Percentiles rank a stretch among this genome's conserved stretches.
Conservation (phyloP, 2,329 filamentous ascomycete genomes). For the Dichotomopilus funicola region DNA sequence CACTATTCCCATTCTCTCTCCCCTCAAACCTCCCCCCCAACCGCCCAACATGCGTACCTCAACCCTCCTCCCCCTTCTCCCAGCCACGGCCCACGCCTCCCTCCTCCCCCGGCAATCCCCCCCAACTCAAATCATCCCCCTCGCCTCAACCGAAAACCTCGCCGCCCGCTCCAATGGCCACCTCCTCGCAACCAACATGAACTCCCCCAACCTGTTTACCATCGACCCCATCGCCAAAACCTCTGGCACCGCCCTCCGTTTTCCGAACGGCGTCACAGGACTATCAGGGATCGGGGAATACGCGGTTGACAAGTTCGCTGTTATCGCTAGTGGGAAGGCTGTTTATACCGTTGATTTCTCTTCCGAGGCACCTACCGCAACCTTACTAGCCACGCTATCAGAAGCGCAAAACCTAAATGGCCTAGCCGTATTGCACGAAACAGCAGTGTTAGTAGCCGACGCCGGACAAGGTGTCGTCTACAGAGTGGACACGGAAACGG, state of each 20-base stretch:
- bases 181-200: slow-evolving; percentile 31
- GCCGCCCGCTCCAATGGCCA: slow-evolving; percentile 28
- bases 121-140: slow-evolving; percentile 23
- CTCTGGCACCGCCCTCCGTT: slow-evolving; percentile 24
- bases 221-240: slow-evolving; percentile 26
- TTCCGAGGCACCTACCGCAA: slow-evolving; percentile 17
- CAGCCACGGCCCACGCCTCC: slow-evolving; percentile 11
- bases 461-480: slow-evolving; percentile 27
- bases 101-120: slow-evolving; percentile 22
- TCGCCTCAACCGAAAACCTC: slow-evolving; percentile 28
- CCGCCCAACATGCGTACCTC: not conserved
- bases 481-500: slow-evolving; percentile 25
- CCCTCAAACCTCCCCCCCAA: not conserved
- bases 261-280: slow-evolving; percentile 23
- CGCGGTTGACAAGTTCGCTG: slow-evolving; percentile 26
- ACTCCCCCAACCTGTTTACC: slow-evolving; percentile 27
- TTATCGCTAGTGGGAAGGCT: slow-evolving; percentile 27
- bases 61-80: slow-evolving; percentile 13
- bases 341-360: slow-evolving; percentile 30
- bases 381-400: slow-evolving; percentile 26
- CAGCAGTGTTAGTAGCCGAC: slow-evolving; percentile 28
- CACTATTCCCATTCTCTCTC: not conserved
- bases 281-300: slow-evolving; percentile 30
- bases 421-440: slow-evolving; percentile 27
- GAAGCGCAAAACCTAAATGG: slow-evolving; percentile 30